Conservation (phyloP, 441 rosid genomes). For the Dalechampia spathulata region DNA sequence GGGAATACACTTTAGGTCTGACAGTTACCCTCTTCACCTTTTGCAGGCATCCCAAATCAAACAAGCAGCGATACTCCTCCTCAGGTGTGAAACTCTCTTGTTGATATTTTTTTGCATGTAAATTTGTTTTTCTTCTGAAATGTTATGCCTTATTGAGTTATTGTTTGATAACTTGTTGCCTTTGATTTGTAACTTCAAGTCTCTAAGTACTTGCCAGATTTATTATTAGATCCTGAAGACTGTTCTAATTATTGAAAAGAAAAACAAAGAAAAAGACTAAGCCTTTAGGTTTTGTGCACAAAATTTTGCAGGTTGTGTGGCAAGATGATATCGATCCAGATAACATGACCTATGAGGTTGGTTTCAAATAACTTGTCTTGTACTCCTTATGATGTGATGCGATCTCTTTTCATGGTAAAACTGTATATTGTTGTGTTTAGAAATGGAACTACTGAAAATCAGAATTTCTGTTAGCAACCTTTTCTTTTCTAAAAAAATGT, state of each 20-base stretch:
- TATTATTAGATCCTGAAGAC: conserved; percentile 16
- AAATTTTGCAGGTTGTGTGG: conserved; percentile 44
- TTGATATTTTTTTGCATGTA: conserved; percentile 1
- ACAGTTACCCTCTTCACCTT: conserved; percentile 11
- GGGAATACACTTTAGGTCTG: neutral
- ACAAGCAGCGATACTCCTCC: conserved; percentile 43
- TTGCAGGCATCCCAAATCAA: conserved; percentile 49
- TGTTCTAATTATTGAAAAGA: too few relatives aligned
- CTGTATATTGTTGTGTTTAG: neutral
- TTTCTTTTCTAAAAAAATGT: too few relatives aligned
- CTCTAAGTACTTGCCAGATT: conserved; percentile 13
- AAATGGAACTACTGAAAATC: too few relatives aligned
- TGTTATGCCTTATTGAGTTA: neutral
- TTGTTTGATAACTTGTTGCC: neutral
- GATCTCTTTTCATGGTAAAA: neutral
- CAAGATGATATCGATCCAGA: conserved; percentile 66
- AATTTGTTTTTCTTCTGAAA: neutral
- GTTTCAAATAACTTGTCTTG: conserved; percentile 15
- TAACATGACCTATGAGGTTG: conserved; percentile 73
- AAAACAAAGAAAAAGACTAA: conserved; percentile 8
- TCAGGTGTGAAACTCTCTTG: conserved; percentile 35
- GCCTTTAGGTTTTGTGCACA: neutral
- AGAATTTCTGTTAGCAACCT: too few relatives aligned
- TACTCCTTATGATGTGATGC: neutral
- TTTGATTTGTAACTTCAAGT: neutral